Conservation (phyloP, 1,139 yeast species). For the Taphrina wiesneri region DNA sequence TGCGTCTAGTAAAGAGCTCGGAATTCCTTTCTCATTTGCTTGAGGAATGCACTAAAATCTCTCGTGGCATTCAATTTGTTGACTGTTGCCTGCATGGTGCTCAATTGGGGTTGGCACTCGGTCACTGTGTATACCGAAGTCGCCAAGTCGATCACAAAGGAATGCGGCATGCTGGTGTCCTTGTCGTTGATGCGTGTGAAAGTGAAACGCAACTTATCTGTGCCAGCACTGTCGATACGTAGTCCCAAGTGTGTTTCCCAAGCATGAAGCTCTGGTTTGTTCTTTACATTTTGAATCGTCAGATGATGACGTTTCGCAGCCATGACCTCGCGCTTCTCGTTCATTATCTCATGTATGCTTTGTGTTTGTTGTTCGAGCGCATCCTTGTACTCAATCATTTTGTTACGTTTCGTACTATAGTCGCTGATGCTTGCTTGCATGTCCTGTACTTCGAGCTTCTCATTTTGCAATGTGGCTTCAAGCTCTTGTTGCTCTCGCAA, state of each 20-base stretch:
- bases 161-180: constrained; percentile 22
- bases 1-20: constrained; percentile 42
- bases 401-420: not conserved
- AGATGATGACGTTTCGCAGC: constrained; percentile 16
- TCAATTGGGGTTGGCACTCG: constrained; percentile 73
- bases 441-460: constrained; percentile 24
- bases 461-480: constrained; percentile 5
- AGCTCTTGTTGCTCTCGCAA: constrained; percentile 11
- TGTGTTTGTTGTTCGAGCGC: constrained; percentile 15
- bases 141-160: constrained; percentile 27
- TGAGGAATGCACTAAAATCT: constrained; percentile 41
- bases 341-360: not conserved
- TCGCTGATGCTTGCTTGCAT: constrained; percentile 19
- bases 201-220: constrained; percentile 33
- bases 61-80: constrained; percentile 35
- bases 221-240: constrained; percentile 36
- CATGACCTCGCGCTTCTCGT: constrained; percentile 26
- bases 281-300: constrained; percentile 27
- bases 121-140: constrained; percentile 52
- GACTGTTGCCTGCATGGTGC: constrained; percentile 45
- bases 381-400: not conserved
- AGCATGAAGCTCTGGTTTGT: constrained; percentile 35
- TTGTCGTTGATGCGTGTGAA: constrained; percentile 34
- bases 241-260: constrained; percentile 37
- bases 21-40: constrained; percentile 64